Base-by-base conservation (phyloP, 495 filamentous ascomycete genomes). In the Chaetomium cochliodes region DNA sequence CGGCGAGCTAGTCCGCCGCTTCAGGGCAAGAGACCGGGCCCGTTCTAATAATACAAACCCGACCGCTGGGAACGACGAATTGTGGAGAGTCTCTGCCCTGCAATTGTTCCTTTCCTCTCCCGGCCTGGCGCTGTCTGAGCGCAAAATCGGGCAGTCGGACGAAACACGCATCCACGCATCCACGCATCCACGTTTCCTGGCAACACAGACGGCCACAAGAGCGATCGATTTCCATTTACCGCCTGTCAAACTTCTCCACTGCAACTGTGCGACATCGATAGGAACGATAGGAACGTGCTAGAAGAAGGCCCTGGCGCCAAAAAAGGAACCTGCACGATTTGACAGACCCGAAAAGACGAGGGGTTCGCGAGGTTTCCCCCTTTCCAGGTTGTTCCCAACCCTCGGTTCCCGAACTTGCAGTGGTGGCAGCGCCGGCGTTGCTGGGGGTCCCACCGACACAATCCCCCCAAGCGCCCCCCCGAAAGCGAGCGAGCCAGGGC, bases 1-100 rank as follows among this genome's bases (percentile, higher is more conserved):
- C 50, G 4, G 33, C 30, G 16, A 39, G 5, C 16, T 55, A 46
- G 60, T 23, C 61, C 42, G 62, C 53, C 51, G 42, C 62, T 51
- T 57, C 44, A 50, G 18, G 28, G n/a, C 16, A 52, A 5, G 26
- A 47, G 25, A 47, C 46, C 30, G 9, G 42, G 1, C 44, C 44
- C 42, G 42, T 42, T 58, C 44, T 58, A 58, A 51, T 64, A 58
- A 64, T 58, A 51, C 62, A 51, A 41, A 22, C 39, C 61, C 51
- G 37, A 15, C 41, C 41, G 61, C 53, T 18, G 56, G 25, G 49
- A 9, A 62, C 30, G 50, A n/a, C 33, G 22, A 11, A 28, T 44
- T 37, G 39, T 20, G 26, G 57, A 59, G 25, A 28, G 41, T 13
- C 42, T 15, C 57, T 49, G 42, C 56, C 42, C 20, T 49, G 42